These are phyloP conservation scores for Yamadazyma olivae DNA, from an alignment of 805 yeast genomes.

Conservation along the genomic window DNA sequence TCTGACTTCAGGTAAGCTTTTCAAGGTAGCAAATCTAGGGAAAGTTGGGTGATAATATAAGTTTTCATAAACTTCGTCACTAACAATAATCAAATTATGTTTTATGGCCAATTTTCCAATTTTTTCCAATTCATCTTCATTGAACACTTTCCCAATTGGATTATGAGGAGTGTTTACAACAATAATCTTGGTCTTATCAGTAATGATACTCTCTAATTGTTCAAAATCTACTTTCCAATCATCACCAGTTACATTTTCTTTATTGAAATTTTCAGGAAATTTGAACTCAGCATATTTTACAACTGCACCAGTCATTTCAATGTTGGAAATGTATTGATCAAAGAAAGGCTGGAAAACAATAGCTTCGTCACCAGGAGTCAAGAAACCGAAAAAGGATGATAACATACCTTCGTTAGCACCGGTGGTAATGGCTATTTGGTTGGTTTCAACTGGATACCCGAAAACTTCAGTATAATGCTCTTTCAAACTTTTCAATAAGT, in stretches of 20 bases:
- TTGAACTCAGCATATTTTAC: constrained; percentile 83
- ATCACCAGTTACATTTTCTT: constrained; percentile 65
- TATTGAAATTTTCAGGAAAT: constrained; percentile 72
- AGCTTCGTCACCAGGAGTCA: constrained; percentile 88
- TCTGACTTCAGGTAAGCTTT: constrained; percentile 64
- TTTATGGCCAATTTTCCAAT: constrained; percentile 84
- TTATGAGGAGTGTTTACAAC: constrained; percentile 94
- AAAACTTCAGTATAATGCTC: constrained; percentile 68
- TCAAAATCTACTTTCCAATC: constrained; percentile 88
- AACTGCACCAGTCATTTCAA: constrained; percentile 90
- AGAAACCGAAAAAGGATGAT: constrained; percentile 77
- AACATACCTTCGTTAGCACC: constrained; percentile 98
- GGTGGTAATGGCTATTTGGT: constrained; percentile 79
- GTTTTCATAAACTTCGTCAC: constrained; percentile 96
- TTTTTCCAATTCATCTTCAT: constrained; percentile 64
- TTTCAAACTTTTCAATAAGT: constrained; percentile 66
- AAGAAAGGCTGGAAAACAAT: constrained; percentile 96
- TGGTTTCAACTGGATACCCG: constrained; percentile 51
- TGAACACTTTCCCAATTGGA: constrained; percentile 90
- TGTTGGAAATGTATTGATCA: constrained; percentile 93
- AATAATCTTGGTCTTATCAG: constrained; percentile 75
- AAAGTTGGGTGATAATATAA: constrained; percentile 67
- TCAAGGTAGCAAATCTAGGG: constrained; percentile 79
- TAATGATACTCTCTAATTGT: constrained; percentile 69
- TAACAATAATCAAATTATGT: constrained; percentile 74